Base-by-base conservation (phyloP, 2,329 filamentous ascomycete species). In the Hymenoscyphus fraxineus region DNA sequence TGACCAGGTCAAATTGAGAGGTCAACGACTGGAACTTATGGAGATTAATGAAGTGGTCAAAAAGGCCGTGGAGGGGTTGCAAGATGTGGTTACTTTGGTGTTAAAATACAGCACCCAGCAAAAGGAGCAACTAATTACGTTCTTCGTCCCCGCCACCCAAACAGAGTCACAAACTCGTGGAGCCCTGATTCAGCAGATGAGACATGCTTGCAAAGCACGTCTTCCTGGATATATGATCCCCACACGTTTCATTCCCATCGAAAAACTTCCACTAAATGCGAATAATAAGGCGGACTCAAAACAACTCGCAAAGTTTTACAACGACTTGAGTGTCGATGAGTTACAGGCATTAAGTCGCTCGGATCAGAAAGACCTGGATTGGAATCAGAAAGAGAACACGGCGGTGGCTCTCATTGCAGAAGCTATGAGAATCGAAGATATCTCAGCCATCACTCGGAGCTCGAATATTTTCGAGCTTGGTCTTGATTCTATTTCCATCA, bases 161-260 rank as follows among this genome's bases (percentile, higher is more conserved):
- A n/a, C 44, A n/a, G 56, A 64, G 15, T 2, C 44, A 15, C 19
- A 74, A 3, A 74, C 78, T 1, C 73, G 76, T 16, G 70, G 78
- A 12, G 70, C 73, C 0, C 71, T 88, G 2, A 77, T 82, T 7
- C 75, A 73, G 0, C 74, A 75, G 3, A 84, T 87, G 6, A 82
- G 82, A 68, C 79, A 83, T 31, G 84, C 86, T n/a, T 97, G 93
- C 70, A 83, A 84, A 40, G 79, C 84, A 1, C 85, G 81, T 27
- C 82, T 97, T 2, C 91, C 93, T 0, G 84, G 83, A 0, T 97
- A 97, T 75, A 97, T 97, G 93, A 85, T 97, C 1, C 94, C 93
- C 0, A 93, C 92, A 0, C 91, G 95, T 72, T 87, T 96, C 65
- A 79, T 97, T 31, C 84, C 84, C 3, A 78, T 97, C 7, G 83